These are phyloP conservation scores for Halteria grandinella DNA, from an alignment of 73 alveolate species.

Conservation along the genomic window DNA sequence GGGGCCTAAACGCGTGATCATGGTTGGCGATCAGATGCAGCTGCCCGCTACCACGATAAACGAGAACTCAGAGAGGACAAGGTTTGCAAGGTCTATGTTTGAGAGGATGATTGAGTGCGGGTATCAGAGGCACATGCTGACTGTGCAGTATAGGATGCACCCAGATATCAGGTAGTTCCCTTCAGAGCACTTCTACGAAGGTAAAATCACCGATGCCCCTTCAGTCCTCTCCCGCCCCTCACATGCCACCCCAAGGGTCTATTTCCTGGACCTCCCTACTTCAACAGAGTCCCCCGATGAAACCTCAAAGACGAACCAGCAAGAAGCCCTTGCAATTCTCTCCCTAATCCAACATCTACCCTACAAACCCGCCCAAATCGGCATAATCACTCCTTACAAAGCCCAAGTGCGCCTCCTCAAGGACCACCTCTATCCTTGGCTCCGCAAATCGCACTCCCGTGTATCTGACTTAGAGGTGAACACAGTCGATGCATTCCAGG, in stretches of 20 bases:
- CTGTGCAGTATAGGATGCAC: slow-evolving; percentile 95
- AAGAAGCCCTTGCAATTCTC: slow-evolving; percentile 31
- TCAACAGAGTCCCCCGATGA: no score
- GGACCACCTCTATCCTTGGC: no score
- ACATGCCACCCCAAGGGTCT: slow-evolving; percentile 67
- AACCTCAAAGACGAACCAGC: neutral
- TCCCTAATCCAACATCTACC: slow-evolving; percentile 8
- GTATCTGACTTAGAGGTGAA: slow-evolving; percentile 87
- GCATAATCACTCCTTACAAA: slow-evolving; percentile 56
- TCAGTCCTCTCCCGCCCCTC: no score
- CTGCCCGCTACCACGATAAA: slow-evolving; percentile 95
- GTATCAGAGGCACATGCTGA: slow-evolving; percentile 75
- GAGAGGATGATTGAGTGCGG: slow-evolving; percentile 88
- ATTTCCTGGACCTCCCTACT: no score
- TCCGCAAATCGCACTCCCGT: neutral
- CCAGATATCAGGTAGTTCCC: slow-evolving; percentile 83
- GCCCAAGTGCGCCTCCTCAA: slow-evolving; percentile 6
- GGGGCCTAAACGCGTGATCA: slow-evolving; percentile 69
- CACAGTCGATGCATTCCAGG: slow-evolving; percentile 96
- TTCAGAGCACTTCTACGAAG: slow-evolving; percentile 74
- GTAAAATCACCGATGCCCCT: slow-evolving; percentile 63
- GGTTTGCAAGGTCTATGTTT: slow-evolving; percentile 72
- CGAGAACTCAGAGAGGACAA: slow-evolving; percentile 59
- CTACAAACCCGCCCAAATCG: slow-evolving; percentile 36
- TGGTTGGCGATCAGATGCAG: slow-evolving; percentile 96